Evolutionary conservation across 805 yeast species (phyloP), one percentile per base, ranked within the genome.

Genomic region (Candida silvatica): DNA sequence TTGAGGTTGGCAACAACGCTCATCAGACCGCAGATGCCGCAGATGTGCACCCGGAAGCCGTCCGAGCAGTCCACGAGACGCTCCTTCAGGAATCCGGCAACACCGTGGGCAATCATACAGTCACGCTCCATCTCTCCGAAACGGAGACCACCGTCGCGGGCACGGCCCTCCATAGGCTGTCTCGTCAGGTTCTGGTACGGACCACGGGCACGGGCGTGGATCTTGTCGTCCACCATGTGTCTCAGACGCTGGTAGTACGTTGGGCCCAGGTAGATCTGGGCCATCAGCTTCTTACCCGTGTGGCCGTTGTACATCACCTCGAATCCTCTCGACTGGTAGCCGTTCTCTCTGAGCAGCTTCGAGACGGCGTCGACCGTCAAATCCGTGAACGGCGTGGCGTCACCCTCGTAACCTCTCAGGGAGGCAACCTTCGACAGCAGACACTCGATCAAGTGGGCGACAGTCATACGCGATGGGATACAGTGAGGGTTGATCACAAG

Each of bases 81-180:
- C 66, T 92, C 99, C 62, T 90, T 87, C 67, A 92, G 74, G 69
- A 92, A 90, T 6, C 97, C 94, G 4, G 98, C 97, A 11, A 97
- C 97, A 60, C 99, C 99, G 58, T 92, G 97, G 2, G 99, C 98
- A 70, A 92, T 92, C 97, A 92, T 90, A 81, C 99, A 92, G 72
- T 92, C 99, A 69, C 99, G 85, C 66, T 92, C 99, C 99, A 92
- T 92, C 64, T 90, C 98, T 55, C 98, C 98, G 74, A 90, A 88
- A 64, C 98, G 85, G 59, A 90, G 70, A 50, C 98, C 98, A 76
- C 98, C 98, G 63, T 92, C 97, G 66, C 98, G 78, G 14, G 97
- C 87, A 63, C 98, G 80, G 77, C 98, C 98, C 64, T 90, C 97
- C 43, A 88, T 96, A 4, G 98, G 98, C 63, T 90, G 98, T 66